Evolutionary conservation across 768 basidiomycete species (phyloP), one percentile per base, ranked within the genome.

Genomic region (Pleurotus citrinopileatus): DNA sequence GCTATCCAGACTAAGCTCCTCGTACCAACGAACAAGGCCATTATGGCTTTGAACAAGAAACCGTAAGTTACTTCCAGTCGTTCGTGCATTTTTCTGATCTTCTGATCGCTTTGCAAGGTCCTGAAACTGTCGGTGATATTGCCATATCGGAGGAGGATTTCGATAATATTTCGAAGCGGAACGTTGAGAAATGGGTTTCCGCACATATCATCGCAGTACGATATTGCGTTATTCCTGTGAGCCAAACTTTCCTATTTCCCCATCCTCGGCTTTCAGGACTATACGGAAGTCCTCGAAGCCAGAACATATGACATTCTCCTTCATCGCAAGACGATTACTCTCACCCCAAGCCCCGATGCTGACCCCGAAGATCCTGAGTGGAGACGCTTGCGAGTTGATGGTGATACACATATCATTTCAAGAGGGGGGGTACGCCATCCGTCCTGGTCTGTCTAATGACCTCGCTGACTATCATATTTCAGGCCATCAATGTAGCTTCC

Each of bases 11-110:
- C 73, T 52, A 91, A 91, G 0, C 50, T 95, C 8, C 76, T 96
- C 38, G 91, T 86, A 3, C 93, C 93, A 0, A 90, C 88, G 22
- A 94, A 96, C 68, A 89, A 87, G 67, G 93, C 91, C 6, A 82
- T 94, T 15, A 91, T 93, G 82, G 84, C 85, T 3, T 71, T 94
- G 51, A 66, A 83, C 2, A 72, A 83, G 62, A 94, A 94, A 69
- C 93, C 93, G 90, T 94, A 69, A 70, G 89, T 75, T 8, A 28
- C n/a, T 1, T 8, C 13, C n/a, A n/a, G 9, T 22, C 42, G 12
- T 42, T n/a, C 32, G 26, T 15, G 13, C 10, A 23, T 53, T 23
- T 48, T 34, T 19, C 17, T 43, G n/a, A n/a, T n/a, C 55, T 50
- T 40, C 17, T 1, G 22, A 26, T 20, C 15, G 52, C n/a, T 56